Base-by-base conservation (phyloP, 108 stramenopile species). In the Cyclotella cryptica region DNA sequence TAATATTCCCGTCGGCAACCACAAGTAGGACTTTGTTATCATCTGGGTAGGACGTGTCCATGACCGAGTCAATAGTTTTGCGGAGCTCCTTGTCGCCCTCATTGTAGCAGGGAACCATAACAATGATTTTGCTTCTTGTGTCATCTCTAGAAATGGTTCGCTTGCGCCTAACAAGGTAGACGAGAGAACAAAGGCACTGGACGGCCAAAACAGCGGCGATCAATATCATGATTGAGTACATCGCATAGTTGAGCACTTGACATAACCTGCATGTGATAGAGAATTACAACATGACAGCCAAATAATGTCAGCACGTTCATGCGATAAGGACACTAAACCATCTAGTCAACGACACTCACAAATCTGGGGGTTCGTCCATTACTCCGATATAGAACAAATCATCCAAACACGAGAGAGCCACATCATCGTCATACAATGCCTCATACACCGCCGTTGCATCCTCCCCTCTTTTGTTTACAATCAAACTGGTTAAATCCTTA, bases 81-180 rank as follows among this genome's bases (percentile, higher is more conserved):
- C 83, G 61, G 18, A 88, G 71, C 61, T 88, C 87, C 28, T 80
- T 84, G 68, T 84, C 75, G 0, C 85, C 85, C 64, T 88, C 87
- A 75, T 81, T 88, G 83, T 88, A 88, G 49, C 87, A 88, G 6
- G 87, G 87, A 15, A 88, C 87, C 87, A 88, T 86, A 49, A 88
- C 71, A 52, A 88, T 88, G 52, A 88, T 83, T 30, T 84, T 74
- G 29, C 77, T 52, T 30, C 77, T 40, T 3, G 72, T 71, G 64
- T 88, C 87, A 40, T 84, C 81, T 44, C 71, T 64, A 0, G 71
- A 64, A 57, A 81, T 84, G 8, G 72, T 79, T 7, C 80, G 83
- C 45, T 72, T 83, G 63, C 63, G 42, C 30, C 81, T 70, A 19
- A 83, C 69, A 21, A 87, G 79, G 66, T 81, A 75, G 41, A 83